phyloP scores from a whole-genome alignment of 176 grass and related monocot genomes.

The Areca catechu region DNA sequence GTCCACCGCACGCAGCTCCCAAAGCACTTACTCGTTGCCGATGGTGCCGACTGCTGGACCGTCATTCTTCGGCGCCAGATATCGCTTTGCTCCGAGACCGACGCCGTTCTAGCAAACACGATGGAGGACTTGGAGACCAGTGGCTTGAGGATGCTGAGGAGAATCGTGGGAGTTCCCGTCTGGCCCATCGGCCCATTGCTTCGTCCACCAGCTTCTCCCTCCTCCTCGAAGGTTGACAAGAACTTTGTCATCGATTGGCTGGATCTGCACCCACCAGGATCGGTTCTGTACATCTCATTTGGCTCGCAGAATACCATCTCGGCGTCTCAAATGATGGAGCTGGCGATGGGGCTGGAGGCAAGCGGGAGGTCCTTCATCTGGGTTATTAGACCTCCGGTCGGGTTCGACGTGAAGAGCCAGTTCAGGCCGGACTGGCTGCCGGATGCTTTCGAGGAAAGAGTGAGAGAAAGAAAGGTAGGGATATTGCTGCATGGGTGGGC shows the following conservation, averaged over 20 bases:
- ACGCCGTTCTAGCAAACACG: slow-evolving; percentile 20
- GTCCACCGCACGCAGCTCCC: slow-evolving; percentile 8
- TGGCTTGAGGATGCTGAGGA: slow-evolving; percentile 22
- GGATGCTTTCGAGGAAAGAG: slow-evolving; percentile 17
- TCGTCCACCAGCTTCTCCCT: too few species aligned
- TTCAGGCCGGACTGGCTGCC: neutral
- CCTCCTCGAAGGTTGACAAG: neutral
- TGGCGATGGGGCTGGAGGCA: slow-evolving; percentile 34
- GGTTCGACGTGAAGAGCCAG: neutral
- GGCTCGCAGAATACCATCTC: slow-evolving; percentile 36
- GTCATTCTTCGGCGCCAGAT: slow-evolving; percentile 9
- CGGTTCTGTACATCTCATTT: slow-evolving; percentile 37
- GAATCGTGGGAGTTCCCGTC: slow-evolving; percentile 16
- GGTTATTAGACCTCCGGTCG: slow-evolving; percentile 21
- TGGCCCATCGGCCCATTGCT: neutral
- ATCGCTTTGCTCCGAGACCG: slow-evolving; percentile 10
- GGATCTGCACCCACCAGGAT: slow-evolving; percentile 19
- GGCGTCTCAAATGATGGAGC: slow-evolving; percentile 31
- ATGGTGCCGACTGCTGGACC: neutral
- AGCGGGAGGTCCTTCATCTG: slow-evolving; percentile 36
- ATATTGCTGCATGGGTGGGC: too few species aligned
- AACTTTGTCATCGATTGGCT: slow-evolving; percentile 3
- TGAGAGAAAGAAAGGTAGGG: too few species aligned
- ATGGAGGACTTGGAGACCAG: slow-evolving; percentile 26
- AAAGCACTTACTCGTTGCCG: neutral